Evolutionary conservation across 306 rosid genomes (phyloP).

Genomic region (Medicago truncatula): MtrunA17r5.0-ANR NC_053042.1:34759501-34760000

Average conservation of each 20-base stretch:
- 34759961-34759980: conserved; percentile 22
- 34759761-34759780: conserved; percentile 67
- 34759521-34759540: conserved; percentile 61
- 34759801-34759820: neutral
- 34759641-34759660: conserved; percentile 20
- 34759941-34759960: neutral
- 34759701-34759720: conserved; percentile 64
- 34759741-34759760: conserved; percentile 62
- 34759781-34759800: conserved; percentile 27
- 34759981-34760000: conserved; percentile 28
- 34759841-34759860: conserved; percentile 23
- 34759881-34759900: conserved; percentile 52
- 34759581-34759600: conserved; percentile 59
- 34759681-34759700: conserved; percentile 81
- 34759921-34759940: conserved; percentile 63
- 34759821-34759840: neutral
- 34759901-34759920: conserved; percentile 58
- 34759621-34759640: neutral
- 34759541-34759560: conserved; percentile 74
- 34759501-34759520: conserved; percentile 67
- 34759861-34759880: conserved; percentile 49
- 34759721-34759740: conserved; percentile 89
- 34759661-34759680: conserved; percentile 35
- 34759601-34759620: conserved; percentile 54
- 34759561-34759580: conserved; percentile 65